phyloP scores from a whole-genome alignment of 805 yeast genomes.

The Deakozyma indianensis region DNA sequence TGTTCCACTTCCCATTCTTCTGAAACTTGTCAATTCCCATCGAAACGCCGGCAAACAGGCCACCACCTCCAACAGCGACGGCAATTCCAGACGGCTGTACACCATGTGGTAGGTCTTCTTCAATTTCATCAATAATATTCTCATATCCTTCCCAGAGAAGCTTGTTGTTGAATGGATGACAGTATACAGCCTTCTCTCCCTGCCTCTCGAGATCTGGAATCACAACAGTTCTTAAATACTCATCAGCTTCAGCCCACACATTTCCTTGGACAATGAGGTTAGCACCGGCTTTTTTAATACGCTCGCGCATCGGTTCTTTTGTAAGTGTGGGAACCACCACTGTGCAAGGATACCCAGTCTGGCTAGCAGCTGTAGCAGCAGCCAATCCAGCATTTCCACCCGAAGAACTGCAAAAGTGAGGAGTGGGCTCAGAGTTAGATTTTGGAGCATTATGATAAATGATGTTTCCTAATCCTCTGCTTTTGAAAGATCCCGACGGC shows the following conservation, averaged over 20 bases:
- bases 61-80: constrained; percentile 95
- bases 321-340: constrained; percentile 47
- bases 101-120: constrained; percentile 53
- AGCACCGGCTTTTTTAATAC: constrained; percentile 36
- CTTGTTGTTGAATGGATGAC: constrained; percentile 90
- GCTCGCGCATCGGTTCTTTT: constrained; percentile 29
- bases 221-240: constrained; percentile 29
- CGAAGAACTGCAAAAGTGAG: constrained; percentile 62
- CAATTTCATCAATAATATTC: constrained; percentile 75
- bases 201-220: background rate
- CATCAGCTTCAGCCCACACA: constrained; percentile 71
- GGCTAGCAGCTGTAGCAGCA: constrained; percentile 75
- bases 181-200: constrained; percentile 68
- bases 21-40: constrained; percentile 55
- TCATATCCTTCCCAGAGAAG: constrained; percentile 93
- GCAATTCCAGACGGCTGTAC: constrained; percentile 69
- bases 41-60: constrained; percentile 77
- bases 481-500: constrained; percentile 87
- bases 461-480: constrained; percentile 79
- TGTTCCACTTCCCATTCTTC: constrained; percentile 17
- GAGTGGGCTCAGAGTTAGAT: constrained; percentile 29
- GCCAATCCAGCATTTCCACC: constrained; percentile 98
- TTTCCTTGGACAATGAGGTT: constrained; percentile 44
- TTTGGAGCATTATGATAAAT: constrained; percentile 30
- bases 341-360: constrained; percentile 38